phyloP scores from a whole-genome alignment of 768 basidiomycete species.

The Megacollybia marginata region DNA sequence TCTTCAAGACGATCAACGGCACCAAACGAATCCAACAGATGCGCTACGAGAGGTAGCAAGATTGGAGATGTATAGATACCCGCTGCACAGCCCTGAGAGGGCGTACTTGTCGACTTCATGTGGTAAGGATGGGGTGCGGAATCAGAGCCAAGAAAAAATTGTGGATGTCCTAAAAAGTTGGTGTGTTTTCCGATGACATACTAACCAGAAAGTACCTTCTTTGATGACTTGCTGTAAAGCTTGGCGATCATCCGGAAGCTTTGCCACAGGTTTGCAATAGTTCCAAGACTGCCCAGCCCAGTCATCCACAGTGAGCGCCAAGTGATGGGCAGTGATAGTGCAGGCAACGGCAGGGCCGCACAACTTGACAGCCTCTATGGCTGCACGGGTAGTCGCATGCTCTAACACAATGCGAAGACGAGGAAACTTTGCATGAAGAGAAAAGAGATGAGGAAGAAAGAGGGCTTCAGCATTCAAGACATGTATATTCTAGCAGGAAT shows the following conservation, averaged over 20 bases:
- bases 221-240: constrained; percentile 73
- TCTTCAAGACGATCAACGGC: constrained; percentile 76
- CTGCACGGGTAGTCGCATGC: constrained; percentile 90
- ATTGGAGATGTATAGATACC: constrained; percentile 95
- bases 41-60: constrained; percentile 83
- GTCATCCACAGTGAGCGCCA: constrained; percentile 89
- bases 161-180: constrained; percentile 61
- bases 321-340: constrained; percentile 95
- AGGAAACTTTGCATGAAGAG: constrained; percentile 80
- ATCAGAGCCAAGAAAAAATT: constrained; percentile 97
- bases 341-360: constrained; percentile 84
- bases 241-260: constrained; percentile 85
- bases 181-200: neutral
- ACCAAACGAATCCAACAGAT: constrained; percentile 80
- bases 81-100: constrained; percentile 77
- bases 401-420: constrained; percentile 91
- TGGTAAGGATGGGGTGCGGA: constrained; percentile 84
- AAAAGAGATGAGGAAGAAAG: constrained; percentile 83
- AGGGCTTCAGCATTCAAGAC: constrained; percentile 87
- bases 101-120: constrained; percentile 63
- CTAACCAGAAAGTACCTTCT: constrained; percentile 43
- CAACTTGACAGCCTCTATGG: constrained; percentile 77
- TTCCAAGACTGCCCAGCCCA: constrained; percentile 95
- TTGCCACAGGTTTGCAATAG: constrained; percentile 97
- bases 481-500: constrained; percentile 62